phyloP scores from a whole-genome alignment of 2,329 filamentous ascomycete species.

The Nemania sp. region DNA sequence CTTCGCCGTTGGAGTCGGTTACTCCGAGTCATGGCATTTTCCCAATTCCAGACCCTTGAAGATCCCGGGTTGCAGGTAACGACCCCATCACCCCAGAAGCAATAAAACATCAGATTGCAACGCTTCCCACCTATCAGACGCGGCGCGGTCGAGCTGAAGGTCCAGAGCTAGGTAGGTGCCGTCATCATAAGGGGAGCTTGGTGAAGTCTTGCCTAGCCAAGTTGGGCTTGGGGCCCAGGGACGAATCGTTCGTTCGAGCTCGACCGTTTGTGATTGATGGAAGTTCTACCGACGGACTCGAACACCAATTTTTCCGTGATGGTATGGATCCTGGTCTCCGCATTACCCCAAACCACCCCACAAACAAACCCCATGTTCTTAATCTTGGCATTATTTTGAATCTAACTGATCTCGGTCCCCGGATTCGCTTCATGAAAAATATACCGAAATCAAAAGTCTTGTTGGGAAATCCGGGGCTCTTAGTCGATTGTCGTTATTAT shows the following conservation, averaged over 20 bases:
- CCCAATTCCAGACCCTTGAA: background rate
- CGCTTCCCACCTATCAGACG: slow-evolving; percentile 17
- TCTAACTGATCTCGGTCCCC: background rate
- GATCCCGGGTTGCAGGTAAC: background rate
- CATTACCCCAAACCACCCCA: slow-evolving; percentile 25
- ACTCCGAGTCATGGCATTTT: background rate
- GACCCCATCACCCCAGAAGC: background rate
- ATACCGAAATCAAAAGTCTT: no score
- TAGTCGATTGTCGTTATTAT: background rate
- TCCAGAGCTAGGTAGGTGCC: background rate
- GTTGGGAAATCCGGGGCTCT: no score
- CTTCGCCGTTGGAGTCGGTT: background rate
- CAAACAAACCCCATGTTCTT: slow-evolving; percentile 1
- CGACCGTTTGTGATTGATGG: slow-evolving; percentile 30
- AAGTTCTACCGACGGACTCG: slow-evolving; percentile 20
- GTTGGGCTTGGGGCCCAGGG: background rate
- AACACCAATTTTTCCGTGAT: slow-evolving; percentile 20
- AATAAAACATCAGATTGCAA: background rate
- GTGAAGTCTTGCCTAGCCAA: background rate
- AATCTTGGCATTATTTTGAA: background rate
- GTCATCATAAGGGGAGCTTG: slow-evolving; percentile 9
- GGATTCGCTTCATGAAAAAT: background rate
- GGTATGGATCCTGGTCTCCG: slow-evolving; percentile 7
- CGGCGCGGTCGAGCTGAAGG: background rate
- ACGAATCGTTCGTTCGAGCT: background rate